These are phyloP conservation scores for Podospora pseudopauciseta DNA, from an alignment of 495 filamentous ascomycete genomes.

Conservation along the genomic window DNA sequence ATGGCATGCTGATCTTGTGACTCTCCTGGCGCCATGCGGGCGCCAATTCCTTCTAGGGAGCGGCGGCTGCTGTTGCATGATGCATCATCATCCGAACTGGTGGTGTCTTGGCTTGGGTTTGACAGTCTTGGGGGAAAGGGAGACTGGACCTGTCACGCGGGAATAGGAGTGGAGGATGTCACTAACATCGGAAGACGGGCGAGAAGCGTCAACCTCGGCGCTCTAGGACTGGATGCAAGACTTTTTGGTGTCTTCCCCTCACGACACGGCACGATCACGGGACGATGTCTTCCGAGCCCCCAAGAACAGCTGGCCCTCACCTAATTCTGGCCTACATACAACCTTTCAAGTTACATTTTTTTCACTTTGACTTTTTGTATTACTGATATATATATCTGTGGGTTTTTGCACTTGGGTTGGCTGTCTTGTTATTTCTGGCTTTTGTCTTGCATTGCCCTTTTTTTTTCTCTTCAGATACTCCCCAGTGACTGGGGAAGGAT, in stretches of 20 bases:
- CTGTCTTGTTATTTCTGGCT: not conserved
- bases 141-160: not conserved
- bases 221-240: not conserved
- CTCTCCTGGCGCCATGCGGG: not conserved
- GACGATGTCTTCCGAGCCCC: not conserved
- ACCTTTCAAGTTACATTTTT: not conserved
- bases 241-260: not conserved
- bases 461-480: not conserved
- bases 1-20: not conserved
- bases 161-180: not conserved
- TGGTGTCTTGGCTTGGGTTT: not conserved
- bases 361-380: not conserved
- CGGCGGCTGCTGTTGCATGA: not conserved
- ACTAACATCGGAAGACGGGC: not conserved
- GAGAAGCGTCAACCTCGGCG: not conserved
- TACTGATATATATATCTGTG: not conserved
- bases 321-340: too few relatives aligned
- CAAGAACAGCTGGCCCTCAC: too few relatives aligned
- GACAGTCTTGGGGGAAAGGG: not conserved
- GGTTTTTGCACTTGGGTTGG: not conserved
- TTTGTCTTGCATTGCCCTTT: not conserved
- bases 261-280: not conserved
- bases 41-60: not conserved
- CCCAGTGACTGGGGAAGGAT: not conserved
- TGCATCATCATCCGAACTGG: slow-evolving; percentile 8